A percentile compares a stretch with the other conserved stretches of the same genome.
Evolutionary conservation across 2,329 filamentous ascomycete genomes (phyloP).

Genomic region (Penicillium sp.): DNA sequence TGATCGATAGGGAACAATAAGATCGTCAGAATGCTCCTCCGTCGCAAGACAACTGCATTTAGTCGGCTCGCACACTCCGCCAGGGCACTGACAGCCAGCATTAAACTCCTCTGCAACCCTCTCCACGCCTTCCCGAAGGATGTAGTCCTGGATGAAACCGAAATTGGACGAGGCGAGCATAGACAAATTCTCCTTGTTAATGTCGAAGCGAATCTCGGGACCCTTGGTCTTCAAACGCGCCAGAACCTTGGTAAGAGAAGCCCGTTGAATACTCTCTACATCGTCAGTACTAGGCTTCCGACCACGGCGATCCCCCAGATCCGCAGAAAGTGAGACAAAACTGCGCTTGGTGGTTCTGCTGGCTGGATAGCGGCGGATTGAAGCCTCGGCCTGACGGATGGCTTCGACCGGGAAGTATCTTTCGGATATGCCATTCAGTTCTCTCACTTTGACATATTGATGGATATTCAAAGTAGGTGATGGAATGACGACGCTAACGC

Average conservation of each 20-base stretch:
- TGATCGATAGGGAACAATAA: slow-evolving; percentile 37
- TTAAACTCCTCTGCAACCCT: slow-evolving; percentile 35
- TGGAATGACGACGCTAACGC: slow-evolving; percentile 28
- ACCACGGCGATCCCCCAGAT: neutral
- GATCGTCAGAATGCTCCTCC: slow-evolving; percentile 33
- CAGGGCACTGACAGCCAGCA: slow-evolving; percentile 37
- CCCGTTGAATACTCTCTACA: neutral
- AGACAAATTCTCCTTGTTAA: slow-evolving; percentile 23
- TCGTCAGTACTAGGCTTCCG: neutral
- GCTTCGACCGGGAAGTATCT: slow-evolving; percentile 29
- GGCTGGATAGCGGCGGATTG: neutral
- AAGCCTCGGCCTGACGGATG: neutral
- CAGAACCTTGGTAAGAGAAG: neutral
- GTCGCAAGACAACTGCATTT: slow-evolving; percentile 36
- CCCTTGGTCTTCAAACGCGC: slow-evolving; percentile 15
- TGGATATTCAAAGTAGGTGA: slow-evolving; percentile 20
- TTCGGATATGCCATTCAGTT: slow-evolving; percentile 22
- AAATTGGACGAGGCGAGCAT: slow-evolving; percentile 37
- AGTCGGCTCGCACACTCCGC: slow-evolving; percentile 25
- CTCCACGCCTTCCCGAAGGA: slow-evolving; percentile 36
- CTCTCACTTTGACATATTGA: neutral
- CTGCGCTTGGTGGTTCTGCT: neutral
- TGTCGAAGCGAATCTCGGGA: slow-evolving; percentile 18
- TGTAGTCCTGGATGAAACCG: slow-evolving; percentile 44
- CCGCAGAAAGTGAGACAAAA: neutral